Percentiles rank a stretch among this genome's conserved stretches.
phyloP scores from a whole-genome alignment of 78 protist genomes.

The Planoprotostelium fungivorum region DNA sequence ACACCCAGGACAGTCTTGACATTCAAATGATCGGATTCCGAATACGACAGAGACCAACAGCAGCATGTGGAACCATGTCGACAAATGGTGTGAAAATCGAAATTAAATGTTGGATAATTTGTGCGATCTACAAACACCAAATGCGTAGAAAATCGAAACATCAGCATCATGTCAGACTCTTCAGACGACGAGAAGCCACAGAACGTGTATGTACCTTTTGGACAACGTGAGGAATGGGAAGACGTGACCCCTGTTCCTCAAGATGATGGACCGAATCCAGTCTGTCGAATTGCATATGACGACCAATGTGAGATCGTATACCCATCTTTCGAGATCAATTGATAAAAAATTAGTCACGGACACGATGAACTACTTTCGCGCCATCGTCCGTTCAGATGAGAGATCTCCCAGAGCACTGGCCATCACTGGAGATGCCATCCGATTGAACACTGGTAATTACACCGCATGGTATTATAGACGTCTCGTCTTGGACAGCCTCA shows the following conservation, averaged over 20 bases:
- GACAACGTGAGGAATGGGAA: conserved; percentile 72
- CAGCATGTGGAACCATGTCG: no score
- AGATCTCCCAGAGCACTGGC: conserved; percentile 47
- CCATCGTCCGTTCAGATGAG: conserved; percentile 67
- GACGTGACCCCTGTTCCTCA: conserved; percentile 81
- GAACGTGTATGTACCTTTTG: conserved; percentile 17
- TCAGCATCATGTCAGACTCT: neutral
- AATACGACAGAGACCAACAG: no score
- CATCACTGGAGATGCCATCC: conserved; percentile 72
- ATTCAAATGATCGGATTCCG: no score
- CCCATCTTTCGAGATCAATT: no score
- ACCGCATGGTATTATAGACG: conserved; percentile 82
- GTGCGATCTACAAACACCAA: no score
- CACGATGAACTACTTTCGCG: conserved; percentile 83
- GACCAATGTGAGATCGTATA: conserved; percentile 39
- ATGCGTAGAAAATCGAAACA: no score
- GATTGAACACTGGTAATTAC: conserved; percentile 83
- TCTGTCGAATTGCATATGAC: conserved; percentile 70
- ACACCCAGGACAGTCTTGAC: no score
- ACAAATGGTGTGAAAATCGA: no score
- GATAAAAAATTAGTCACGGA: conserved; percentile 52
- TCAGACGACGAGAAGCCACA: neutral
- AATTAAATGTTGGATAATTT: no score
- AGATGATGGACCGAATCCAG: conserved; percentile 84
- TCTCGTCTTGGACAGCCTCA: conserved; percentile 38